A percentile compares a stretch with the other conserved stretches of the same genome.
These are phyloP conservation scores for Geotrichum phurueaensis DNA, from an alignment of 1,139 yeast species.

Conservation along the genomic window DNA sequence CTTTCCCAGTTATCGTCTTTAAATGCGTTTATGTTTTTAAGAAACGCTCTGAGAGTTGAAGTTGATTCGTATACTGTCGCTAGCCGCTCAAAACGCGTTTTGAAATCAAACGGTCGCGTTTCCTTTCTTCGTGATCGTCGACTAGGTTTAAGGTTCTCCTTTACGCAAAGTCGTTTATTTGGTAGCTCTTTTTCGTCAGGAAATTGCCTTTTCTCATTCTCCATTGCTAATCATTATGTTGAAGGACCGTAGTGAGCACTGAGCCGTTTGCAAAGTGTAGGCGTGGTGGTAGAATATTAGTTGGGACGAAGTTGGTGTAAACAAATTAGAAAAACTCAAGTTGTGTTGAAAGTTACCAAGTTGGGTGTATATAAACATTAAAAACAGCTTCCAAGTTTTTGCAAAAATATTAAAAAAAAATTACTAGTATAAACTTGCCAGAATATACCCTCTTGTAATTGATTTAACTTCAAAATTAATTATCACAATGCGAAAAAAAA, in stretches of 20 bases:
- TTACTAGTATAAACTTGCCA: too few relatives aligned
- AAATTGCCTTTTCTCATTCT: neutral
- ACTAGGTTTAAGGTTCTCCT: neutral
- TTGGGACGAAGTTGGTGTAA: neutral
- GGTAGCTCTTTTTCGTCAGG: neutral
- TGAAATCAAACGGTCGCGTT: neutral
- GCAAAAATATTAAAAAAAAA: too few relatives aligned
- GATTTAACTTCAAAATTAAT: too few relatives aligned
- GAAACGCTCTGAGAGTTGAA: neutral
- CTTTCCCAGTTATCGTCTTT: neutral
- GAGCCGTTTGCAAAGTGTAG: neutral
- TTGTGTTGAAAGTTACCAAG: neutral
- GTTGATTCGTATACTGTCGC: neutral
- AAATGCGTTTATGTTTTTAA: neutral
- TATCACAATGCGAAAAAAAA: too few relatives aligned
- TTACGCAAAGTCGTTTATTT: neutral
- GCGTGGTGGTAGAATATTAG: neutral
- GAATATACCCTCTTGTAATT: too few relatives aligned
- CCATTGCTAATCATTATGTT: neutral
- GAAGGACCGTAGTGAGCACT: neutral
- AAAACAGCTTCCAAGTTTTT: neutral
- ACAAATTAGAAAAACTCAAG: neutral
- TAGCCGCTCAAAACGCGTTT: conserved; percentile 1
- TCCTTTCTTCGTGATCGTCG: neutral
- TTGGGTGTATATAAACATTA: neutral